Percentiles rank a stretch among this genome's conserved stretches.
These are phyloP conservation scores for Ophiocordyceps australis DNA, from an alignment of 2,329 filamentous ascomycete species.

Conservation along the genomic window DNA sequence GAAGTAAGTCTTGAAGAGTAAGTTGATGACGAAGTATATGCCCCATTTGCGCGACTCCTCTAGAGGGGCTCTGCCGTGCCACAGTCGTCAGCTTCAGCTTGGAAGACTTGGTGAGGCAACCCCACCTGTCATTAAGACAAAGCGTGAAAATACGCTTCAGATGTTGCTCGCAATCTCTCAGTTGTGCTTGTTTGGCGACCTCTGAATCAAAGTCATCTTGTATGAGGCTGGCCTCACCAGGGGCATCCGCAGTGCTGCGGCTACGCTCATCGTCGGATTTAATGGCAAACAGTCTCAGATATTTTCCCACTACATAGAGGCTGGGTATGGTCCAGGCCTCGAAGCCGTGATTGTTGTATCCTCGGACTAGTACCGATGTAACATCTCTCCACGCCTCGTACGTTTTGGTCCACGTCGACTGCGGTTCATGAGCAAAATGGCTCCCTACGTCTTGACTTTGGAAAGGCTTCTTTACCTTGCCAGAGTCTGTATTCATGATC, in stretches of 20 bases:
- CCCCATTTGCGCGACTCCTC: slow-evolving; percentile 95
- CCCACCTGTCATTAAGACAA: slow-evolving; percentile 72
- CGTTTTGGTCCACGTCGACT: slow-evolving; percentile 59
- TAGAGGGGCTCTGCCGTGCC: slow-evolving; percentile 62
- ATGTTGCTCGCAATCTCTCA: slow-evolving; percentile 80
- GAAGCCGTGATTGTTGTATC: slow-evolving; percentile 60
- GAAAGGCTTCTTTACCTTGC: slow-evolving; percentile 18
- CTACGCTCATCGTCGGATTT: slow-evolving; percentile 61
- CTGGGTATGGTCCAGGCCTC: slow-evolving; percentile 87
- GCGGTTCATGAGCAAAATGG: too few relatives aligned
- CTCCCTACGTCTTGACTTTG: too few relatives aligned
- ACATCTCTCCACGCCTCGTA: slow-evolving; percentile 85
- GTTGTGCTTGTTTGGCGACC: slow-evolving; percentile 59
- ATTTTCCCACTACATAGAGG: slow-evolving; percentile 74
- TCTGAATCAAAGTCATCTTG: slow-evolving; percentile 72
- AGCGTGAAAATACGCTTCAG: slow-evolving; percentile 85
- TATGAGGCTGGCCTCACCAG: slow-evolving; percentile 27
- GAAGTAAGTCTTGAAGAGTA: slow-evolving; percentile 98
- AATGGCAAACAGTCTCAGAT: slow-evolving; percentile 75
- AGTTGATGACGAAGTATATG: slow-evolving; percentile 84
- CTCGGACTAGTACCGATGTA: slow-evolving; percentile 56
- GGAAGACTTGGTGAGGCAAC: too few relatives aligned
- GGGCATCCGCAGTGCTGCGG: slow-evolving; percentile 14
- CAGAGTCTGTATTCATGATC: slow-evolving; percentile 36
- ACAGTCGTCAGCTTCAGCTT: slow-evolving; percentile 1